A percentile compares a stretch with the other conserved stretches of the same genome.
phyloP scores from a whole-genome alignment of 331 rosid species.

The Malus hybrid region DNA sequence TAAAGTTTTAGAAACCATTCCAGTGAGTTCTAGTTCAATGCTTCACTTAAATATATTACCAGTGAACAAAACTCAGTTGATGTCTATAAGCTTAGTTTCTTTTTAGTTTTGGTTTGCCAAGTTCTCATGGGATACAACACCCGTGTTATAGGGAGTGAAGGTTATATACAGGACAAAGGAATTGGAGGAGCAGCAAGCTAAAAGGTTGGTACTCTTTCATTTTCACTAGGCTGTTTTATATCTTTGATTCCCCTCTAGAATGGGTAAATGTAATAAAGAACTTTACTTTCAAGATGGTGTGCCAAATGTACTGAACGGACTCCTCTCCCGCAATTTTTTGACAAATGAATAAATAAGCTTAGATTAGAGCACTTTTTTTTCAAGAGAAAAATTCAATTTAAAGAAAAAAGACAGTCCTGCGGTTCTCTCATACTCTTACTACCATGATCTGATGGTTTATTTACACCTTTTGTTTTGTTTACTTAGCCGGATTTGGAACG shows the following conservation, averaged over 20 bases:
- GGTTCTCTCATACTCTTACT: neutral
- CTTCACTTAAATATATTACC: neutral
- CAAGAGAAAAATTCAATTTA: neutral
- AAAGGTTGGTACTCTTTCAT: constrained; percentile 40
- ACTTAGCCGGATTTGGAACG: constrained; percentile 91
- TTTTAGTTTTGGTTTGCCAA: neutral
- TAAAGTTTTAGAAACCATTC: constrained; percentile 73
- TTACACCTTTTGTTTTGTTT: neutral
- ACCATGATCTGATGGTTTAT: constrained; percentile 1
- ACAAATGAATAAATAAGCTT: neutral
- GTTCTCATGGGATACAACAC: constrained; percentile 14
- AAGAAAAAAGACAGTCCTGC: neutral
- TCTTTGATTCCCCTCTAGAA: neutral
- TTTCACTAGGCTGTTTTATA: neutral
- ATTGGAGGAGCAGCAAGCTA: constrained; percentile 87
- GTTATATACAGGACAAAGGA: constrained; percentile 78
- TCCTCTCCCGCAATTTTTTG: neutral
- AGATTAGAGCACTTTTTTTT: neutral
- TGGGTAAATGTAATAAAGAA: neutral
- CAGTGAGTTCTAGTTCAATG: constrained; percentile 41
- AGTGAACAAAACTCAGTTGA: neutral
- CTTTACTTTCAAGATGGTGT: neutral
- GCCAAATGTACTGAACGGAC: neutral
- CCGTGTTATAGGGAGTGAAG: constrained; percentile 65
- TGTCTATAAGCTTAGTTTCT: neutral